Base-by-base conservation (phyloP, 176 grass and related monocot species). In the Avena eriantha region DNA sequence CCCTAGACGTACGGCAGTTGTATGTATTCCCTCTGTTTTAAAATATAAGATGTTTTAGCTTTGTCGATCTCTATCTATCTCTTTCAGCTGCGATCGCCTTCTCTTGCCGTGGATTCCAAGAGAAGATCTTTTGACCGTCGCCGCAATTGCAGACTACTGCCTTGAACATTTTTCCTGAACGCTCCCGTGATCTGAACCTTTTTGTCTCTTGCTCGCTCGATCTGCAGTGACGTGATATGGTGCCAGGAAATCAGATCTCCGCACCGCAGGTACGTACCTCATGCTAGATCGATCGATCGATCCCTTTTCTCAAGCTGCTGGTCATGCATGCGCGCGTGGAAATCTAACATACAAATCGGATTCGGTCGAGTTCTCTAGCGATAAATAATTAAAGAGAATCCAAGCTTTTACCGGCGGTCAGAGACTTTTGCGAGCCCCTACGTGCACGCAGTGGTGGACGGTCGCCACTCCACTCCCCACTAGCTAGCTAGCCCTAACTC, bases 161-260 rank as follows among this genome's bases (percentile, higher is more conserved):
- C 29, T 29, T 29, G 29, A 29, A 29, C 29, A 29, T 29, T 29
- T 55, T 55, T 47, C 7, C 45, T 47, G 45, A 8, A 47, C 45
- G 45, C 8, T 3, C 8, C 12, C 67, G 67, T 70, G 56, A 36
- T 36, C 72, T 0, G 41, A 43, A 12, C 48, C 69, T 29, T 29
- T 73, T 73, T 73, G 70, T 45, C 39, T 72, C 69, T 41, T 72
- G 69, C 19, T 10, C 68, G 41, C 36, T 41, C 10, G 68, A 39
- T 69, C 33, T 3, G 29, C 4, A 29, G 29, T 29, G 29, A 29
- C 29, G 29, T 18, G 35, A 71, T 70, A 43, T n/a, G 18, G 35
- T 70, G 35, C 35, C 7, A 36, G 13, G 1, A 70, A 13, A 71
- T 71, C 10, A 71, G 4, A 71, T 71, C 35, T 45, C 4, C 69